Base-by-base conservation (phyloP, 495 filamentous ascomycete genomes). In the Aspergillus haitiensis region DNA sequence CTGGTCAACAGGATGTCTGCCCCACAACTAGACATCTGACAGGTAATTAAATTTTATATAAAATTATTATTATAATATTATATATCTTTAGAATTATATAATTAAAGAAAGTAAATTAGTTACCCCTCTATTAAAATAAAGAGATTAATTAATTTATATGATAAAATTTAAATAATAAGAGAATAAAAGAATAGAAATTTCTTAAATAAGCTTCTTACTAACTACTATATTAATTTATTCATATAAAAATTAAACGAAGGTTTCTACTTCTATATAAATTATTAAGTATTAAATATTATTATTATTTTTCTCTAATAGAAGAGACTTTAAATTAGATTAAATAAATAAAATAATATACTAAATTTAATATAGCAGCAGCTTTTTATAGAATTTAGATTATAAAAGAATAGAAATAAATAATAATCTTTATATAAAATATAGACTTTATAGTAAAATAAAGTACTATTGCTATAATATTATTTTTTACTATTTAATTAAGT, bases 311-410 rank as follows among this genome's bases (percentile, higher is more conserved):
- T 6, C 16, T 45, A 8, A 45, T 45, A 13, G 12, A 45, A 45
- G n/a, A n/a, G n/a, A 45, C 40, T 5, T 15, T 45, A 45, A n/a
- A 13, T 45, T 45, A 45, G 40, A 8, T 8, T 13, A 45, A 13
- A 13, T 45, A 8, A 13, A 45, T 45, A 8, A 45, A n/a, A 45
- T 45, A 13, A 6, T 45, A 6, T 45, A 8, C 16, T 45, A 45
- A 45, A 13, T 15, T 45, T 45, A 7, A 45, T 45, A 45, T 45
- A n/a, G n/a, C n/a, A n/a, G n/a, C n/a, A n/a, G n/a, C n/a, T 45
- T 45, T 45, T 45, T 45, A 45, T 7, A 45, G n/a, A n/a, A n/a
- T n/a, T n/a, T n/a, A n/a, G n/a, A n/a, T n/a, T n/a, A n/a, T n/a
- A n/a, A n/a, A n/a, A n/a, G n/a, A n/a, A n/a, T n/a, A n/a, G n/a